Evolutionary conservation across 2,329 filamentous ascomycete genomes (phyloP).

Genomic region (Paracoccidioides brasiliensis): DNA sequence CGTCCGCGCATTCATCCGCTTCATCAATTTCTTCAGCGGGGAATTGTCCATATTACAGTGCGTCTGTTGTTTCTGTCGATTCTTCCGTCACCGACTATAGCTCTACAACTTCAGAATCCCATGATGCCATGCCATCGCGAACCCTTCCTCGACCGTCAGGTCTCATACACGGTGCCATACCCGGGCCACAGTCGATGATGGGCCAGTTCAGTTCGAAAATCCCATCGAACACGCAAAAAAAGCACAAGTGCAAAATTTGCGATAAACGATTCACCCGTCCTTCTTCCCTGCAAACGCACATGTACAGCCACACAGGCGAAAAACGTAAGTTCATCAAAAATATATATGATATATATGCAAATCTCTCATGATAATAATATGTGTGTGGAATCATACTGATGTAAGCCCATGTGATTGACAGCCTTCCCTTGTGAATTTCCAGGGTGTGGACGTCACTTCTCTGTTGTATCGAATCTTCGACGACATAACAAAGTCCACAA

Average conservation of each 20-base stretch:
- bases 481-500: constrained; percentile 95
- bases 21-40: constrained; percentile 80
- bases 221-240: constrained; percentile 91
- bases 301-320: constrained; percentile 97
- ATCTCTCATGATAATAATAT: not conserved
- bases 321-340: constrained; percentile 59
- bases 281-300: constrained; percentile 89
- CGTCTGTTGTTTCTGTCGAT: constrained; percentile 55
- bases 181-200: constrained; percentile 95
- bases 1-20: constrained; percentile 75
- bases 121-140: constrained; percentile 65
- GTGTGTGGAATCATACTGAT: not conserved
- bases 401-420: constrained; percentile 27
- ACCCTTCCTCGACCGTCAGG: constrained; percentile 70
- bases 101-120: constrained; percentile 68
- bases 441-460: constrained; percentile 90
- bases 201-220: constrained; percentile 95
- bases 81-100: constrained; percentile 87
- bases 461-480: constrained; percentile 88
- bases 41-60: constrained; percentile 75
- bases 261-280: constrained; percentile 94
- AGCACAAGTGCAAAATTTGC: constrained; percentile 98
- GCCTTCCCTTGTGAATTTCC: constrained; percentile 91
- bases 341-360: not conserved
- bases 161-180: constrained; percentile 48